A percentile compares a stretch with the other conserved stretches of the same genome.
Conservation (phyloP, 768 basidiomycete species). For the Lentinula sp. region DNA sequence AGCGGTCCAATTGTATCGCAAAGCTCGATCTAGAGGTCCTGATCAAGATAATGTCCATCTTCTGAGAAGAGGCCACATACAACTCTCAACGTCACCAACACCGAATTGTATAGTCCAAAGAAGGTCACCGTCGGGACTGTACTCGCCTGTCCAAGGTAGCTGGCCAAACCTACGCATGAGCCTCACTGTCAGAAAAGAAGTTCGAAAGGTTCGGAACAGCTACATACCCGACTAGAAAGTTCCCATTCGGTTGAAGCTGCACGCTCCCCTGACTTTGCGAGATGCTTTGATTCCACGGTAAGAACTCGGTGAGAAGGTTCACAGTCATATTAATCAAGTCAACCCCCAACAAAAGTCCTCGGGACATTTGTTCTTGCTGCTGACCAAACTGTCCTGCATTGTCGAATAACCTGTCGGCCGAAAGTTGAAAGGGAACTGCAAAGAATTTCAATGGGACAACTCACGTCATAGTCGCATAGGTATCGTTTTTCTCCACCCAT, state of each 20-base stretch:
- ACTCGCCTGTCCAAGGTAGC: conserved; percentile 1
- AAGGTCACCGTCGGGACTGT: neutral
- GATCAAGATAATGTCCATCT: neutral
- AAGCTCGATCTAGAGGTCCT: neutral
- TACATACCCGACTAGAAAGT: neutral
- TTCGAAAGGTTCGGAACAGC: neutral
- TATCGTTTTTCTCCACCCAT: conserved; percentile 9
- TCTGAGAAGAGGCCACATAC: neutral
- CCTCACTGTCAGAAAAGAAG: neutral
- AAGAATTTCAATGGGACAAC: neutral
- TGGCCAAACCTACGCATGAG: neutral
- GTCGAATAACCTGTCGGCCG: neutral
- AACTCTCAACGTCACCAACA: neutral
- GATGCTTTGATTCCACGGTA: neutral
- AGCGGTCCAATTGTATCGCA: conserved; percentile 9
- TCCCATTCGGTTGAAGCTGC: conserved; percentile 4
- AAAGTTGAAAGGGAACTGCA: neutral
- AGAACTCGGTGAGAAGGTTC: neutral
- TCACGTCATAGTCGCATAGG: conserved; percentile 9
- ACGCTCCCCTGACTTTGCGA: conserved; percentile 4
- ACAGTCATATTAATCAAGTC: conserved; percentile 4
- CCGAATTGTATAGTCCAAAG: conserved; percentile 5
- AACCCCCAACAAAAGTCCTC: neutral
- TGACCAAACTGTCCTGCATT: neutral
- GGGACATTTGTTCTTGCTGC: neutral